Percentiles rank a stretch among this genome's conserved stretches.
These are phyloP conservation scores for Saposhnikovia divaricata DNA, from an alignment of 129 eudicot species.

Conservation along the genomic window DNA sequence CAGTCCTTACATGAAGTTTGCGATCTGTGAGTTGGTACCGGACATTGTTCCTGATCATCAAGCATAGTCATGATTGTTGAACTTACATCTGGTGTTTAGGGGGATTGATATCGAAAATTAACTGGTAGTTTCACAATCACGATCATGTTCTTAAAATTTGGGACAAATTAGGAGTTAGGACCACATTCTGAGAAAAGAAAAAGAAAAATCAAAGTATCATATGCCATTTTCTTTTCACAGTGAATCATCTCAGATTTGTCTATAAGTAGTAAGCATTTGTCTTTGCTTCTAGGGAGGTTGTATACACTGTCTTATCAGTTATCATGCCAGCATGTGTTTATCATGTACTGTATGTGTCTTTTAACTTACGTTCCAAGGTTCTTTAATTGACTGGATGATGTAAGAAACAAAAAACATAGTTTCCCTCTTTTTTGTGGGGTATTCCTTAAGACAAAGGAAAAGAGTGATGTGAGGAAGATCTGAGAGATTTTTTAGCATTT, in stretches of 20 bases:
- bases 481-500: no score
- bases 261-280: background rate
- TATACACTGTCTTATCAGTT: background rate
- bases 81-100: background rate
- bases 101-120: background rate
- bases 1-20: no score
- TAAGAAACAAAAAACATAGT: no score
- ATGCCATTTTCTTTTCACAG: background rate
- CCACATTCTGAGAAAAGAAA: background rate
- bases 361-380: background rate
- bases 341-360: background rate
- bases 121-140: background rate
- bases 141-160: background rate
- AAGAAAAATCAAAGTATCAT: constrained; percentile 1
- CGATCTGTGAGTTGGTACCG: no score
- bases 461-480: no score
- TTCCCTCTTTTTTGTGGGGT: background rate
- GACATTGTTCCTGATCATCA: no score
- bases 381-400: background rate
- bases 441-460: background rate
- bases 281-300: background rate
- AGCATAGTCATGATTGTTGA: background rate
- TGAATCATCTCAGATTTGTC: background rate
- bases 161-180: background rate
- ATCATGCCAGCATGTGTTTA: background rate